Evolutionary conservation across 2,329 filamentous ascomycete genomes (phyloP).

Genomic region (Fusarium humuli): DNA sequence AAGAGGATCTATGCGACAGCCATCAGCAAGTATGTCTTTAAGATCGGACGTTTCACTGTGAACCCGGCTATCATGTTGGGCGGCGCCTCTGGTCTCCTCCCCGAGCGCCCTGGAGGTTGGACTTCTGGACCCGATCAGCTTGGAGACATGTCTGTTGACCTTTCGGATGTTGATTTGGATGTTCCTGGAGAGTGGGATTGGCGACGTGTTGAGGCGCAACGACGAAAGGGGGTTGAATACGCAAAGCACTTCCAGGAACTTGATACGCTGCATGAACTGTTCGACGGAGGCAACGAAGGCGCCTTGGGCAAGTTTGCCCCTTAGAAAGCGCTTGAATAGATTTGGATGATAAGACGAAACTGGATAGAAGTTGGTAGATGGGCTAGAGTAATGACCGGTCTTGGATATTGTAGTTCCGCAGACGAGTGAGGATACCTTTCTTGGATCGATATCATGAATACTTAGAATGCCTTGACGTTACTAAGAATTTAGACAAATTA

Average conservation of each 20-base stretch:
- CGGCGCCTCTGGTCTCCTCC: slow-evolving; percentile 76
- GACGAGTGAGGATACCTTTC: background rate
- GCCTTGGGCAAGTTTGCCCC: slow-evolving; percentile 63
- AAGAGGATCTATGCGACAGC: slow-evolving; percentile 77
- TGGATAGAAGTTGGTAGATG: background rate
- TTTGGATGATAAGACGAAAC: background rate
- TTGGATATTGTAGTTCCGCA: background rate
- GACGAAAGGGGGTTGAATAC: slow-evolving; percentile 66
- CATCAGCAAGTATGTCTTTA: slow-evolving; percentile 84
- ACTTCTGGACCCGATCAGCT: slow-evolving; percentile 58
- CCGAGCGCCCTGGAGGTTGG: slow-evolving; percentile 77
- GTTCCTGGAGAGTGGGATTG: slow-evolving; percentile 65
- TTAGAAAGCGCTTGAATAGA: slow-evolving; percentile 44
- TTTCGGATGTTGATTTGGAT: slow-evolving; percentile 52
- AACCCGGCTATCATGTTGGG: slow-evolving; percentile 81
- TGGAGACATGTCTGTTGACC: slow-evolving; percentile 54
- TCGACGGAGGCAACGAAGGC: slow-evolving; percentile 65
- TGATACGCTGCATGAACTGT: slow-evolving; percentile 64
- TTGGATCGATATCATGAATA: background rate
- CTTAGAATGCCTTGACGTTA: background rate
- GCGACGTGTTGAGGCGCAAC: slow-evolving; percentile 66
- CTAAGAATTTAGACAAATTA: background rate
- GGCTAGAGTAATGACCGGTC: background rate
- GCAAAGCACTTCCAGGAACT: slow-evolving; percentile 68
- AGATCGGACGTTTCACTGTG: slow-evolving; percentile 84